Evolutionary conservation across 2,329 filamentous ascomycete species (phyloP).

Genomic region (Clarireedia hainanense): DNA sequence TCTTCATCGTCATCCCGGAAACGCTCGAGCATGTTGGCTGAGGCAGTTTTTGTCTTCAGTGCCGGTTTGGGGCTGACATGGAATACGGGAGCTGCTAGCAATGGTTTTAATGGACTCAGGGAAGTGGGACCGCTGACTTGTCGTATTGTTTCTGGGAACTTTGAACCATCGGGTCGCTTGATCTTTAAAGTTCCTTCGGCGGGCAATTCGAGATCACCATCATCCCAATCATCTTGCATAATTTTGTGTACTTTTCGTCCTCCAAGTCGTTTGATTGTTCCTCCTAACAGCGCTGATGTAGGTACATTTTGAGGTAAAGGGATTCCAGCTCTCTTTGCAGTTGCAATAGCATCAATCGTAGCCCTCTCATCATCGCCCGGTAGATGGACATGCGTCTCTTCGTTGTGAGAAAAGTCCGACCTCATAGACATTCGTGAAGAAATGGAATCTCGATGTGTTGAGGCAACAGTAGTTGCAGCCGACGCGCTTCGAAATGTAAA

Average conservation of each 20-base stretch:
- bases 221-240: conserved; percentile 74
- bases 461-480: conserved; percentile 34
- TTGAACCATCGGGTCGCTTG: conserved; percentile 50
- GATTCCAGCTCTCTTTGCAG: conserved; percentile 82
- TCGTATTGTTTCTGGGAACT: conserved; percentile 60
- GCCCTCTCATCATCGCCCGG: conserved; percentile 79
- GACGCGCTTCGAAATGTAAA: conserved; percentile 46
- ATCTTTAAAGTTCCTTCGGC: conserved; percentile 53
- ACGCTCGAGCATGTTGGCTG: conserved; percentile 47
- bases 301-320: conserved; percentile 83
- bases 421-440: conserved; percentile 37
- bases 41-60: conserved; percentile 20
- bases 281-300: conserved; percentile 80
- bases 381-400: conserved; percentile 82
- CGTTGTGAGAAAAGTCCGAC: conserved; percentile 29
- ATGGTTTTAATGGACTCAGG: conserved; percentile 43
- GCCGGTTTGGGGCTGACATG: conserved; percentile 20
- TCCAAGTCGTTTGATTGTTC: conserved; percentile 86
- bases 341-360: conserved; percentile 76
- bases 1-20: conserved; percentile 58
- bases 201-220: conserved; percentile 67
- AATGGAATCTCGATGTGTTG: conserved; percentile 62
- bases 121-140: conserved; percentile 49
- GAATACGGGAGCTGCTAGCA: conserved; percentile 28
- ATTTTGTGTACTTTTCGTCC: conserved; percentile 64